Conservation (phyloP, 805 yeast species). For the Yamadazyma philogaea region DNA sequence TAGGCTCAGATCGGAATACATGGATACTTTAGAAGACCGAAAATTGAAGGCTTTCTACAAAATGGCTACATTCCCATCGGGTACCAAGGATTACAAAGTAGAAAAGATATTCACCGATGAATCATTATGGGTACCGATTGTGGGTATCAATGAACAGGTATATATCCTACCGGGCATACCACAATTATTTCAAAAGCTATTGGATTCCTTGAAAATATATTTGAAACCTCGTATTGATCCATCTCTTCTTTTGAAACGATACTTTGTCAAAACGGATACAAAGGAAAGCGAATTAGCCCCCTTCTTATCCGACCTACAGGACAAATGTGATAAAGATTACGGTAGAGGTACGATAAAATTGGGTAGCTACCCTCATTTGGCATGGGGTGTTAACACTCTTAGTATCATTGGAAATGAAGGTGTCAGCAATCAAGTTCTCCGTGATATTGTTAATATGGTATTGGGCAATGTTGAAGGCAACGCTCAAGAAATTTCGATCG, state of each 20-base stretch:
- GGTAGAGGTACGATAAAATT: slow-evolving; percentile 51
- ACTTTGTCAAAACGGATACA: slow-evolving; percentile 57
- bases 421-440: slow-evolving; percentile 27
- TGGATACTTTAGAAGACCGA: slow-evolving; percentile 30
- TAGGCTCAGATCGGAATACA: slow-evolving; percentile 36
- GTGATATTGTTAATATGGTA: slow-evolving; percentile 45
- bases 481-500: slow-evolving; percentile 56
- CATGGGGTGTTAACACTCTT: slow-evolving; percentile 61
- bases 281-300: slow-evolving; percentile 72
- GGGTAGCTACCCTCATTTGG: slow-evolving; percentile 83
- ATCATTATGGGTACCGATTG: slow-evolving; percentile 81
- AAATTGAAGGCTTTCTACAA: slow-evolving; percentile 61
- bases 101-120: slow-evolving; percentile 43
- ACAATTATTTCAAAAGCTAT: slow-evolving; percentile 56
- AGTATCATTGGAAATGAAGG: slow-evolving; percentile 65
- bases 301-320: slow-evolving; percentile 52
- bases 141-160: slow-evolving; percentile 60
- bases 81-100: slow-evolving; percentile 23
- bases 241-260: slow-evolving; percentile 32
- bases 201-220: slow-evolving; percentile 42
- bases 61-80: slow-evolving; percentile 75
- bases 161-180: slow-evolving; percentile 86
- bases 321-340: slow-evolving; percentile 25
- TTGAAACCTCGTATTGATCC: slow-evolving; percentile 25
- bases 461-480: slow-evolving; percentile 42